Conservation (phyloP, 2,329 filamentous ascomycete species). For the Fusarium irregulare region DNA sequence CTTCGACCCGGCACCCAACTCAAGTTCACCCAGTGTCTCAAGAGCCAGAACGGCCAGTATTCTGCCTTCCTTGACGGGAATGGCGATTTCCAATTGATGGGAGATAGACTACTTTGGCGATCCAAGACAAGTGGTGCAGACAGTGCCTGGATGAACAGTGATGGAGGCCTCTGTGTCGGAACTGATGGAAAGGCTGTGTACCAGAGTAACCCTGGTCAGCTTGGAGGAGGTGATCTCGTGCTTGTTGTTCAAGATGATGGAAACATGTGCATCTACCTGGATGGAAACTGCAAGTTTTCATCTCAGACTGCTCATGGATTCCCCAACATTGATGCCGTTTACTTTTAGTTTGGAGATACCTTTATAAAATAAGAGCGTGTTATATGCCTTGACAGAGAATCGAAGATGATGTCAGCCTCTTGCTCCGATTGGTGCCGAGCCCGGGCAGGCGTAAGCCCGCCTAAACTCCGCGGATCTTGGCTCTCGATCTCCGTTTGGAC, state of each 20-base stretch:
- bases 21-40: neutral
- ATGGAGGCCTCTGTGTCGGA: neutral
- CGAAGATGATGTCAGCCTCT: slow-evolving; percentile 21
- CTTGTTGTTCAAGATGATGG: neutral
- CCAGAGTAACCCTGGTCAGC: neutral
- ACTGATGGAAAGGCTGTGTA: neutral
- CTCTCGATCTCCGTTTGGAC: neutral
- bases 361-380: neutral
- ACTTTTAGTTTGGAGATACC: neutral
- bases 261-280: neutral
- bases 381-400: neutral
- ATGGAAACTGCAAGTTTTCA: too few relatives aligned
- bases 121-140: neutral
- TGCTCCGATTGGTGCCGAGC: slow-evolving; percentile 27
- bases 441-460: slow-evolving; percentile 25
- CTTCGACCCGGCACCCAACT: neutral
- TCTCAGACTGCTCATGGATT: neutral
- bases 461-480: slow-evolving; percentile 33
- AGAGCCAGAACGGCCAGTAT: neutral
- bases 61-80: neutral
- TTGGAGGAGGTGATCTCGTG: neutral
- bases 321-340: neutral
- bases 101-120: neutral
- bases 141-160: neutral
- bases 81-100: neutral